Conservation (phyloP, 371 early-diverging fungal species). For the Nematocida homosporus region DNA sequence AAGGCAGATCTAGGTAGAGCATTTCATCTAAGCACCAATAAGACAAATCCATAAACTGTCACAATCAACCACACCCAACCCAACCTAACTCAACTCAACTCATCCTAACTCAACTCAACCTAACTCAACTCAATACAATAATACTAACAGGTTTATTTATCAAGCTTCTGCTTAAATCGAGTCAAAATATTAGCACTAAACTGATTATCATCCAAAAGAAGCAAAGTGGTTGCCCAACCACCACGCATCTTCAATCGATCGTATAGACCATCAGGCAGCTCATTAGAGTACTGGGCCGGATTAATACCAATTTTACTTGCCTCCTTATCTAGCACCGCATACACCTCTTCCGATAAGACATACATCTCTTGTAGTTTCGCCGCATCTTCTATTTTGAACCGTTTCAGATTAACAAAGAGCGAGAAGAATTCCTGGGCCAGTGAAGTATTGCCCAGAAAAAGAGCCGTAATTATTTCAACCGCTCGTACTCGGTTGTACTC, state of each 20-base stretch:
- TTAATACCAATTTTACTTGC: slow-evolving; percentile 20
- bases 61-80: too few relatives aligned
- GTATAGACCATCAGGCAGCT: slow-evolving; percentile 3
- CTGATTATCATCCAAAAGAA: slow-evolving; percentile 43
- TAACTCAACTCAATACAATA: too few relatives aligned
- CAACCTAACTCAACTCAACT: too few relatives aligned
- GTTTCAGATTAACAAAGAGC: slow-evolving; percentile 30
- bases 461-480: slow-evolving; percentile 10
- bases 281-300: slow-evolving; percentile 30
- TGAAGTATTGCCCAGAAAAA: background rate
- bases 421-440: slow-evolving; percentile 28
- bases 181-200: slow-evolving; percentile 42
- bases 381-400: background rate
- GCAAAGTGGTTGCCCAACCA: slow-evolving; percentile 44
- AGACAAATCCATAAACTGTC: too few relatives aligned
- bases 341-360: slow-evolving; percentile 26
- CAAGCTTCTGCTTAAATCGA: slow-evolving; percentile 10
- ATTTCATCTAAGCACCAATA: too few relatives aligned
- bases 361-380: slow-evolving; percentile 16
- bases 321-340: slow-evolving; percentile 9
- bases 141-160: too few relatives aligned
- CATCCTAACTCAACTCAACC: too few relatives aligned
- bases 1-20: too few relatives aligned
- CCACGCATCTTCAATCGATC: slow-evolving; percentile 3
- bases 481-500: slow-evolving; percentile 10